These are phyloP conservation scores for Podila epigama DNA, from an alignment of 192 early-diverging fungal genomes.

Conservation along the genomic window DNA sequence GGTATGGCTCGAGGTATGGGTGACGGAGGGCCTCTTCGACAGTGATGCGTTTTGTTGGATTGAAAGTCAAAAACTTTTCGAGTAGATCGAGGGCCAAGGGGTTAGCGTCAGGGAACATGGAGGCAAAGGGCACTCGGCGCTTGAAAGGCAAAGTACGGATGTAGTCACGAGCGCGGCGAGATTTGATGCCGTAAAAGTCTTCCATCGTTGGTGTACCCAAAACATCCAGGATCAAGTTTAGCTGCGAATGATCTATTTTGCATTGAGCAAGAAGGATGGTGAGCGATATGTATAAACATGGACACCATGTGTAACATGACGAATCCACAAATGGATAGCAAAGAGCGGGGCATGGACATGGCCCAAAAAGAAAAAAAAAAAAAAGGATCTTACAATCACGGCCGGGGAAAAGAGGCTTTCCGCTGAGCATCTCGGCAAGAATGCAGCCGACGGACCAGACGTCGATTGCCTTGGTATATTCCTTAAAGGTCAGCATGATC, in stretches of 20 bases:
- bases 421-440: constrained; percentile 82
- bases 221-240: constrained; percentile 94
- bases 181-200: constrained; percentile 83
- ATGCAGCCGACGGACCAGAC: constrained; percentile 94
- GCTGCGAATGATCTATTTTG: constrained; percentile 85
- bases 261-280: background rate
- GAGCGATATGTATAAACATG: background rate
- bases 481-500: constrained; percentile 96
- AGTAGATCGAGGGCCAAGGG: constrained; percentile 90
- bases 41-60: constrained; percentile 87
- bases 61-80: constrained; percentile 85
- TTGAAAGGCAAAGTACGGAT: constrained; percentile 90
- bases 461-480: constrained; percentile 98
- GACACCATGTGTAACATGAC: background rate
- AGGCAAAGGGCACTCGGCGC: constrained; percentile 79
- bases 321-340: background rate
- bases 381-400: constrained; percentile 65
- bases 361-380: background rate
- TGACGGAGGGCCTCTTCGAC: constrained; percentile 91
- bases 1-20: constrained; percentile 84
- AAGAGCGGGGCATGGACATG: background rate
- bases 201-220: constrained; percentile 96
- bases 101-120: constrained; percentile 89
- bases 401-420: constrained; percentile 83
- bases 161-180: constrained; percentile 86